Percentiles rank a stretch among this genome's conserved stretches.
These are phyloP conservation scores for Pichia eremophila DNA, from an alignment of 805 yeast species.

Conservation along the genomic window DNA sequence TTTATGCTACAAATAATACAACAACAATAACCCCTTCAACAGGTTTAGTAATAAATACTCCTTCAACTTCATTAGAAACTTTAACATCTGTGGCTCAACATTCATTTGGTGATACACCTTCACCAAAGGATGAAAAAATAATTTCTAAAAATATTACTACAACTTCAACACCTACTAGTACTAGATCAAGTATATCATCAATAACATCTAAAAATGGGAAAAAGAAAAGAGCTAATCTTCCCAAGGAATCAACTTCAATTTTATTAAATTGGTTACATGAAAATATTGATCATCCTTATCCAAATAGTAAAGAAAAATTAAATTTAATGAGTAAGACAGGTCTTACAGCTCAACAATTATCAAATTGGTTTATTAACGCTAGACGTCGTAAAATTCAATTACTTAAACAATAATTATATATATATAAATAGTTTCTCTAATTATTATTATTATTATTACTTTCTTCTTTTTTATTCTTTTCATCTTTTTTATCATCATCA, in stretches of 20 bases:
- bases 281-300: conserved; percentile 51
- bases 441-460: conserved; percentile 21
- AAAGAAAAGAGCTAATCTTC: conserved; percentile 41
- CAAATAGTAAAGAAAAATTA: conserved; percentile 46
- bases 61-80: conserved; percentile 3
- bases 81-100: conserved; percentile 10
- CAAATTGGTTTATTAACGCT: conserved; percentile 58
- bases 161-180: too few species aligned
- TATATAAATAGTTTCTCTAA: too few species aligned
- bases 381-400: conserved; percentile 47
- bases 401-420: conserved; percentile 25
- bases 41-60: neutral
- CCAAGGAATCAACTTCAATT: conserved; percentile 49
- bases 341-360: conserved; percentile 46
- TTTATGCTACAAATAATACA: neutral
- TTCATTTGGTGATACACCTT: conserved; percentile 4
- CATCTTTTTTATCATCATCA: too few species aligned
- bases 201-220: conserved; percentile 9
- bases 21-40: neutral
- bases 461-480: too few species aligned
- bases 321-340: conserved; percentile 47
- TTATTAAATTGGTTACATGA: conserved; percentile 46
- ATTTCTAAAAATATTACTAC: too few species aligned
- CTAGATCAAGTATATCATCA: neutral
- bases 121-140: too few species aligned